Evolutionary conservation across 495 filamentous ascomycete genomes (phyloP), one percentile per base, ranked within the genome.

Genomic region (Penicillium subrubescens): DNA sequence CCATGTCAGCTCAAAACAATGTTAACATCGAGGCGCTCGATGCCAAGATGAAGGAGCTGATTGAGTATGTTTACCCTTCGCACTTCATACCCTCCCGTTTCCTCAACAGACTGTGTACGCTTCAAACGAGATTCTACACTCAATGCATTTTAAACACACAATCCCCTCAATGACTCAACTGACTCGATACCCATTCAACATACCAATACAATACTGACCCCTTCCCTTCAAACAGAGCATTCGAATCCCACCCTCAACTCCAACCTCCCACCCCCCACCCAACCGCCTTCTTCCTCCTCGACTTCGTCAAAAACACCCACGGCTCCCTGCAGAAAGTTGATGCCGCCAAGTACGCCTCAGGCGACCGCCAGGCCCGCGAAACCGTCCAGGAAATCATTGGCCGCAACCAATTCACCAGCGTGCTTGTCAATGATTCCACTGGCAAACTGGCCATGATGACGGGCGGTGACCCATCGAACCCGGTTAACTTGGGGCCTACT

Each of bases 231-330:
- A 59, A 69, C 54, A 75, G 71, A 10, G 64, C 73, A 29, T 73
- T 75, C 58, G 72, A 77, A 64, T 21, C 68, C 48, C 74, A 75
- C 67, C 77, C 77, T 12, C 55, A 69, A n/a, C 67, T 72, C 50
- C 65, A 72, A 43, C 68, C 72, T 5, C 73, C 73, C 4, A 65
- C 54, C 37, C 63, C 67, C 2, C 67, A 79, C 62, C 72, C 75
- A 19, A 78, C 74, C 7, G 43, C 71, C 50, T 78, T 73, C 70
- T 78, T 76, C 69, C 39, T 75, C 23, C 64, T 63, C 53, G 72
- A 76, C 65, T 78, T 77, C 61, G 57, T 76, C 67, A 67, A 66
- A 52, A 77, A 73, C 61, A 68, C 69, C n/a, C 62, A 73, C 69
- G 56, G 66, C 37, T 46, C 66, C 37, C 68, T 79, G 4, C 64